Evolutionary conservation across 202 grass and related monocot species (phyloP).

Genomic region (Tripidium arundinaceum): DNA sequence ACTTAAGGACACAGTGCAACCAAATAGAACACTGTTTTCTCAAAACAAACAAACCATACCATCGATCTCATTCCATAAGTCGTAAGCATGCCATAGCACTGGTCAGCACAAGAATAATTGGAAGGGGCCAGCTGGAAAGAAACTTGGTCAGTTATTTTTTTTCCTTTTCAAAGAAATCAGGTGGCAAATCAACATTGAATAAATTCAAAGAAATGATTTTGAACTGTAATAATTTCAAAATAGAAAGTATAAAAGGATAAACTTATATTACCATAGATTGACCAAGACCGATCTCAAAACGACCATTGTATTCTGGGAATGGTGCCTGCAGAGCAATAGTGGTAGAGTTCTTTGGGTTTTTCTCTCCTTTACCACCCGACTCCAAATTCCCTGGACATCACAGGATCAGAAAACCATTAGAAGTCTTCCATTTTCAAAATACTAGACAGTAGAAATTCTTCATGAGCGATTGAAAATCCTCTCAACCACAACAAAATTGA

Average conservation of each 20-base stretch:
- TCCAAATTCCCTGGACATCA: slow-evolving; percentile 38
- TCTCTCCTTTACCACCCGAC: slow-evolving; percentile 39
- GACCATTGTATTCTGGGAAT: slow-evolving; percentile 53
- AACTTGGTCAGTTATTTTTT: neutral
- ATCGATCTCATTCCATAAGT: slow-evolving; percentile 52
- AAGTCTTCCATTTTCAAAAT: neutral
- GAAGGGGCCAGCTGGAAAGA: slow-evolving; percentile 48
- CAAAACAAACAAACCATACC: slow-evolving; percentile 34
- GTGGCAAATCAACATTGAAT: neutral
- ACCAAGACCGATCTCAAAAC: slow-evolving; percentile 52
- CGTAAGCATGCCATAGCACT: slow-evolving; percentile 70
- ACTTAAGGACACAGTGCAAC: neutral
- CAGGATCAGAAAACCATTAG: slow-evolving; percentile 1
- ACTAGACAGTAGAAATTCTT: neutral
- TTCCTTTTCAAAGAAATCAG: neutral
- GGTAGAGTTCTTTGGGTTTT: slow-evolving; percentile 37
- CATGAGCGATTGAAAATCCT: neutral
- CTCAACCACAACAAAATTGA: neutral
- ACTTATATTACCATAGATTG: slow-evolving; percentile 56
- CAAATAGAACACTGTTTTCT: neutral
- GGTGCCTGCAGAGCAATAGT: slow-evolving; percentile 38
- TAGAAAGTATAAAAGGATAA: neutral
- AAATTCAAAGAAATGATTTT: neutral
- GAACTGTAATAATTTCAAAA: neutral
- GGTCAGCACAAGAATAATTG: slow-evolving; percentile 55